Percentiles rank a stretch among this genome's conserved stretches.
Evolutionary conservation across 2,329 filamentous ascomycete species (phyloP).

Genomic region (Verticillium albo-atrum): DNA sequence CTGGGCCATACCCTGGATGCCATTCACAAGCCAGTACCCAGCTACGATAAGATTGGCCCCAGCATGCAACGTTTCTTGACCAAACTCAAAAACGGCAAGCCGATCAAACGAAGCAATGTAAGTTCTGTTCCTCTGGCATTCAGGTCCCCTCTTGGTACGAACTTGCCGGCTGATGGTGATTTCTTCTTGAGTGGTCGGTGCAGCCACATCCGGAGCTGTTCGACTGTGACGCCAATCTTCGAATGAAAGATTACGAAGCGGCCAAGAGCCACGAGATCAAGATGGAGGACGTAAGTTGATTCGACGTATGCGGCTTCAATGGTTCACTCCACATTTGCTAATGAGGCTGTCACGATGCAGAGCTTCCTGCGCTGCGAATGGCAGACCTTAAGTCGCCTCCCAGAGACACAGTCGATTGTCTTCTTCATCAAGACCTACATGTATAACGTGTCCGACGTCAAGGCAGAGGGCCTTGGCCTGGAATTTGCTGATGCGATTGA

Average conservation of each 20-base stretch:
- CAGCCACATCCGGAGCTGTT: constrained; percentile 39
- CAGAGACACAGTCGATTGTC: constrained; percentile 38
- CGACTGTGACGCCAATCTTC: constrained; percentile 8
- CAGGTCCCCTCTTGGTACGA: background rate
- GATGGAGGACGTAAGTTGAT: constrained; percentile 24
- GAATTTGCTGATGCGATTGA: constrained; percentile 48
- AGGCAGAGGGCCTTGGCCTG: constrained; percentile 40
- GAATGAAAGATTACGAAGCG: constrained; percentile 8
- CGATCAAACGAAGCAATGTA: constrained; percentile 47
- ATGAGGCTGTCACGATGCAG: constrained; percentile 1
- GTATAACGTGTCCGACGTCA: constrained; percentile 43
- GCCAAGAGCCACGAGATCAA: constrained; percentile 31
- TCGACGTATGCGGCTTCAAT: background rate
- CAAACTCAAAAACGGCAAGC: constrained; percentile 41
- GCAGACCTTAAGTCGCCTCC: constrained; percentile 46
- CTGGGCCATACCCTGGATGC: constrained; percentile 42
- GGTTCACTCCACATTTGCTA: background rate
- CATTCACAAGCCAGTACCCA: constrained; percentile 48
- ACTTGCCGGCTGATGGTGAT: background rate
- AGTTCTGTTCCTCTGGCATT: constrained; percentile 8
- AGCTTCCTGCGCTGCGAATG: constrained; percentile 41
- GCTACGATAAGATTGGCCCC: constrained; percentile 47
- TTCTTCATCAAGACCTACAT: constrained; percentile 55
- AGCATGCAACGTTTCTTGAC: constrained; percentile 53
- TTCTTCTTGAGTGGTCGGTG: constrained; percentile 38